Base-by-base conservation (phyloP, 768 basidiomycete species). In the Lactifluus subvellereus region DNA sequence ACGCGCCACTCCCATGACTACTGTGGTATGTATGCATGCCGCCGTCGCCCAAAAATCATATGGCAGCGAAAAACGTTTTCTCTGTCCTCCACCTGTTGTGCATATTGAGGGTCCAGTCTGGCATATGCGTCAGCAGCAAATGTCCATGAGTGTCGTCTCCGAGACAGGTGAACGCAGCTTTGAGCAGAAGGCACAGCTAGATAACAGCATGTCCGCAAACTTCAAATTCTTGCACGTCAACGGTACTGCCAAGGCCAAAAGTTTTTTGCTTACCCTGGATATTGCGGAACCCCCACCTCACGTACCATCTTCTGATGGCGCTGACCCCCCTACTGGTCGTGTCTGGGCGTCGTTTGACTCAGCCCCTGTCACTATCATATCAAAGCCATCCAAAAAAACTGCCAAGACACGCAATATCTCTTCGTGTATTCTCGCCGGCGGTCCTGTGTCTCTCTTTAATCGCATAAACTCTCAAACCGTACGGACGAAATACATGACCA, bases 381-480 rank as follows among this genome's bases (percentile, higher is more conserved):
- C 94, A 70, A 97, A 97, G 74, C 94, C 94, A 38, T 94, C 93
- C 63, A 95, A 95, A 82, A 95, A 94, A 80, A 96, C 93, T 10
- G 91, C 91, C 61, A 96, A 95, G 78, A 94, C 94, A 69, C 88
- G 94, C 77, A 88, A 91, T 78, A 89, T 89, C 71, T 88, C 87
- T 49, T 92, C 87, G 22, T 95, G 93, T 77, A 93, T 97, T 73
- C 82, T 93, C 59, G 88, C 88, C 33, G 89, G 90, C 53, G 89
- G 91, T 22, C 89, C 92, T 40, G 91, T 98, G 55, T 91, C 92
- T 57, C 82, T 98, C 52, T 96, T 94, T 82, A 94, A 94, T 74
- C 88, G 94, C 70, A 93, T 98, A 81, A 94, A 96, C 75, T 91
- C 91, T 14, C 94, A 98, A 76, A 94, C 94, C 43, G 94, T 96